phyloP scores from a whole-genome alignment of 1,139 yeast genomes.

The Kodamaea anthophila region DNA sequence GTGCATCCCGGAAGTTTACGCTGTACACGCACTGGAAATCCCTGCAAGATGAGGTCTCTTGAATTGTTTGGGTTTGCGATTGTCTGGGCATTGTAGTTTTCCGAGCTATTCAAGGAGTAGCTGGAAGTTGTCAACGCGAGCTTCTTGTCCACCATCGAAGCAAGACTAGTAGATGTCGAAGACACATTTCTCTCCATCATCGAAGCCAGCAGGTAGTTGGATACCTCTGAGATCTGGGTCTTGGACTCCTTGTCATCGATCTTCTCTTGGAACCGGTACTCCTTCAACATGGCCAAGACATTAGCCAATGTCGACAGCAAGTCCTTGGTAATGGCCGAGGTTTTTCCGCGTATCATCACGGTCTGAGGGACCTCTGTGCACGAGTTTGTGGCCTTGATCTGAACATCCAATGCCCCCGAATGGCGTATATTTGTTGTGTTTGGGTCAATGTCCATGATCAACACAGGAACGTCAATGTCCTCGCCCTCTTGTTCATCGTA shows the following conservation, averaged over 20 bases:
- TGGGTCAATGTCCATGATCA: slow-evolving; percentile 27
- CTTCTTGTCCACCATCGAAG: slow-evolving; percentile 14
- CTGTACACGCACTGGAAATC: slow-evolving; percentile 36
- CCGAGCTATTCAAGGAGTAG: slow-evolving; percentile 12
- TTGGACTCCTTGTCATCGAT: neutral
- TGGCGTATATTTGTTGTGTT: slow-evolving; percentile 22
- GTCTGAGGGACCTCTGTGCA: slow-evolving; percentile 24
- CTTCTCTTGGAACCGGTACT: neutral
- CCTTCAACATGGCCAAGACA: slow-evolving; percentile 18
- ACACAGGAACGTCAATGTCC: slow-evolving; percentile 31
- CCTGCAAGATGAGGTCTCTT: slow-evolving; percentile 19
- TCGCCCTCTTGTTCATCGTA: slow-evolving; percentile 26
- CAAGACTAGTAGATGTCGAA: slow-evolving; percentile 32
- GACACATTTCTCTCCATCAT: slow-evolving; percentile 30
- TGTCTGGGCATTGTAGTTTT: slow-evolving; percentile 11
- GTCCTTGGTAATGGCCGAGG: slow-evolving; percentile 21
- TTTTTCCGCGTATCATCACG: slow-evolving; percentile 32
- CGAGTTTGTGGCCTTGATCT: slow-evolving; percentile 28
- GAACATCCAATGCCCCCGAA: slow-evolving; percentile 39
- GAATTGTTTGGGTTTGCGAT: slow-evolving; percentile 13
- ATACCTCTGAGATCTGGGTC: slow-evolving; percentile 11
- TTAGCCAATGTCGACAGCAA: slow-evolving; percentile 24
- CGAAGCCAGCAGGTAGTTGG: slow-evolving; percentile 27
- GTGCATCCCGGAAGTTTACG: slow-evolving; percentile 27
- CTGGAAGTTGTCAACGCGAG: slow-evolving; percentile 7